Conservation (phyloP, 148 eudicot genomes). For the Talinum fruticosum region DNA sequence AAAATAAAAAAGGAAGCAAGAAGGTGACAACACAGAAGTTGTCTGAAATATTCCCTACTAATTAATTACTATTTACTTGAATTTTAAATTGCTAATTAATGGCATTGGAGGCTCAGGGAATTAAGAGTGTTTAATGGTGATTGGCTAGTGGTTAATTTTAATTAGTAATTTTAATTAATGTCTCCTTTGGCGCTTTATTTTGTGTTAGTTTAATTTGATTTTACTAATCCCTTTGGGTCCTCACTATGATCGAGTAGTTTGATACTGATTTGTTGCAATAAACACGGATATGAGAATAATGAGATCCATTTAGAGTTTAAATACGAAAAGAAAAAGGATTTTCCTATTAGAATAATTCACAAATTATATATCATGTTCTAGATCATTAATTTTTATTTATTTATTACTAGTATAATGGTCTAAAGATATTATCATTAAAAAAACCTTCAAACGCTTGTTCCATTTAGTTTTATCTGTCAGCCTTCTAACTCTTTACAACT, state of each 20-base stretch:
- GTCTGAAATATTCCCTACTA: conserved; percentile 2
- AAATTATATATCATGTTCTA: too few relatives aligned
- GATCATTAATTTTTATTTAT: too few relatives aligned
- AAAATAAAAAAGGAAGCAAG: background rate
- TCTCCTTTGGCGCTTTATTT: background rate
- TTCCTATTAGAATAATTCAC: background rate
- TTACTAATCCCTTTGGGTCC: background rate
- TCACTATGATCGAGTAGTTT: background rate
- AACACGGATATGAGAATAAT: background rate
- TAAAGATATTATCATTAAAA: too few relatives aligned
- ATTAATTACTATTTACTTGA: background rate
- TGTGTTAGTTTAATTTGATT: background rate
- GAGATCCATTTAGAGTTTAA: background rate
- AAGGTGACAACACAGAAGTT: background rate
- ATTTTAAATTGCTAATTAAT: background rate
- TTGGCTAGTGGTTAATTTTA: background rate
- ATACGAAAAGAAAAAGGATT: background rate
- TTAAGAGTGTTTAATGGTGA: background rate
- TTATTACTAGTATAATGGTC: too few relatives aligned
- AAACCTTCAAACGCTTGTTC: too few relatives aligned
- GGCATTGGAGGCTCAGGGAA: background rate
- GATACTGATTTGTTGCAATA: background rate
- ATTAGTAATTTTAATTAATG: background rate
- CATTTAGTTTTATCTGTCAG: too few relatives aligned
- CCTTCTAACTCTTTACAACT: too few relatives aligned